Evolutionary conservation across 129 eudicot species (phyloP).

Genomic region (Ambrosia artemisiifolia): DNA sequence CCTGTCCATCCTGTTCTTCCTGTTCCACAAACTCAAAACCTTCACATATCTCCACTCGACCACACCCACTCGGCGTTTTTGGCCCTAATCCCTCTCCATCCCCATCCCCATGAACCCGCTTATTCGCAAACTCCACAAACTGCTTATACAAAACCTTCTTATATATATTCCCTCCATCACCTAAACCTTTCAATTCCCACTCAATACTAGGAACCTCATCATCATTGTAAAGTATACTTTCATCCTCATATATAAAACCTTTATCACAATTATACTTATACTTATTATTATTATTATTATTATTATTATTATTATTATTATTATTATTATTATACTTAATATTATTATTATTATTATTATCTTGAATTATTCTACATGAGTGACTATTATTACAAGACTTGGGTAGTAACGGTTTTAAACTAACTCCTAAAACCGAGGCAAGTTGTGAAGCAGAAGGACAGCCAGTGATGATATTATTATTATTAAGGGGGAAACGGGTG

Average conservation of each 20-base stretch:
- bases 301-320: no score
- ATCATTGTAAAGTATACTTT: neutral
- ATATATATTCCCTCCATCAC: slow-evolving; percentile 37
- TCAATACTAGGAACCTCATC: slow-evolving; percentile 36
- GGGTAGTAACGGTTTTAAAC: slow-evolving; percentile 9
- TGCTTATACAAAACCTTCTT: slow-evolving; percentile 55
- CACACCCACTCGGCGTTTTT: slow-evolving; percentile 24
- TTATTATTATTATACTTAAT: no score
- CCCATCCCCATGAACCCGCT: slow-evolving; percentile 34
- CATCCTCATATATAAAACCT: no score
- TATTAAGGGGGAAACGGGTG: slow-evolving; percentile 42
- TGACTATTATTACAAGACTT: no score
- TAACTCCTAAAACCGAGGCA: slow-evolving; percentile 59
- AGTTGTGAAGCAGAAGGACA: slow-evolving; percentile 56
- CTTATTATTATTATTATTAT: no score
- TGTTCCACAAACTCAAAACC: slow-evolving; percentile 30
- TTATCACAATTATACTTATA: no score
- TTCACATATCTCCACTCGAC: slow-evolving; percentile 15
- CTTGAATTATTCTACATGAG: no score
- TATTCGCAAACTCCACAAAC: slow-evolving; percentile 46
- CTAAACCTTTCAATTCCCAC: slow-evolving; percentile 13
- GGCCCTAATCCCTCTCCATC: slow-evolving; percentile 36
- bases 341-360: no score
- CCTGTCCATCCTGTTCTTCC: slow-evolving; percentile 21
- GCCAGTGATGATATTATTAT: slow-evolving; percentile 35